Base-by-base conservation (phyloP, 257 asterid genomes). In the Nicotiana undulata region DNA sequence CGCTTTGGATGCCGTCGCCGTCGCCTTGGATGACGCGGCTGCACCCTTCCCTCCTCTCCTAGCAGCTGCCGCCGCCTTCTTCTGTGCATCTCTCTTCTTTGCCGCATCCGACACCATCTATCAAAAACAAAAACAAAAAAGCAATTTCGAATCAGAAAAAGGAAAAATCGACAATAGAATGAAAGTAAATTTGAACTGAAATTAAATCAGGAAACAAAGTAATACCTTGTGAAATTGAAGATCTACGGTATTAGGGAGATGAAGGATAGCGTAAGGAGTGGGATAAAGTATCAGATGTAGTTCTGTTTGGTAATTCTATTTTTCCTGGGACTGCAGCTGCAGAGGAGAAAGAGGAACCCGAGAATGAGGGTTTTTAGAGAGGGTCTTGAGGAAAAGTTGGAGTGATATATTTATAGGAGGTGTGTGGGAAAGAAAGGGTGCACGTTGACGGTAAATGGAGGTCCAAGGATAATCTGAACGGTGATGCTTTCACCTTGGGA, bases 101-200 rank as follows among this genome's bases (percentile, higher is more conserved):
- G 94, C 89, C 85, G 98, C 99, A 84, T 96, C 99, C 34, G 99
- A 96, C 82, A 92, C 99, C 99, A 96, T 96, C 98, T 92, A 84
- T 5, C 28, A 1, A 26, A 26, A n/a, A n/a, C 64, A 20, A 22
- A 7, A 26, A 12, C 26, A 17, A 68, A 60, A 13, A 63, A 9
- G n/a, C 32, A 15, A 65, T 79, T n/a, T n/a, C 31, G 18, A 24
- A 72, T 6, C 17, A 68, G 10, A 6, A 53, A 18, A 65, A 6
- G n/a, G n/a, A 31, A 1, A 68, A 24, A 31, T 40, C 11, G 9
- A 40, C 3, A 40, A 40, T 40, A 46, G 44, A 83, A 5, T 1
- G 9, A 2, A 79, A 78, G 5, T 12, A 44, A 11, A 34, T 15
- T 10, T 49, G 4, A 63, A 12, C 32, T 2, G 18, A 61, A 60